Base-by-base conservation (phyloP, 1,139 yeast species). In the Wickerhamiella infanticola region DNA sequence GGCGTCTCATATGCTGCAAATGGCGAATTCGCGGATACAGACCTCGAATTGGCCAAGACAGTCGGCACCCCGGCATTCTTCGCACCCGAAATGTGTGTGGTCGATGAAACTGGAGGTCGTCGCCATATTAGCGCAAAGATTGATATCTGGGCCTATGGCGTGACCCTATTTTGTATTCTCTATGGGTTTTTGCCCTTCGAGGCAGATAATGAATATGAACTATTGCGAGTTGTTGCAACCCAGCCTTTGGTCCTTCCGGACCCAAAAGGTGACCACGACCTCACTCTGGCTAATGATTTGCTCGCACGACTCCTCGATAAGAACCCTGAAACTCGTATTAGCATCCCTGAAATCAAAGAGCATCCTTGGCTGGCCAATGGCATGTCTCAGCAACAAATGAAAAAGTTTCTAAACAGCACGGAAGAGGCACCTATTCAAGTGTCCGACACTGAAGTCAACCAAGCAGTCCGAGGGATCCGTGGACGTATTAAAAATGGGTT, bases 101-200 rank as follows among this genome's bases (percentile, higher is more conserved):
- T 77, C 1, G 73, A 61, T 31, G 54, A 56, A 27, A 58, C 51
- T 44, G 37, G 40, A 13, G 45, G 45, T 37, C 41, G 47, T n/a
- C 72, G 66, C 9, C 72, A 69, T 44, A 77, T 82, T 37, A 78
- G 81, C 50, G 68, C 79, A 56, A 85, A 83, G 61, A 83, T 88
- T 47, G 97, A 88, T 63, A 81, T 88, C 13, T 93, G 99, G 99
- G 96, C 98, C 0, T 63, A 88, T 35, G 99, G 99, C 3, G 88
- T 90, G 2, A 90, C 98, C 0, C 67, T 93, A 24, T 90, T 79
- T 60, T 88, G 98, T 62, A 67, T 93, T 40, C 63, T 90, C 24
- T 90, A 83, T 64, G 98, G 99, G 6, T 71, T 73, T 51, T 75
- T 90, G 40, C 98, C 98, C 1, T 93, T 90, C 61, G 77, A 79